Base-by-base conservation (phyloP, 805 yeast genomes). In the Suhomyces canberraensis region DNA sequence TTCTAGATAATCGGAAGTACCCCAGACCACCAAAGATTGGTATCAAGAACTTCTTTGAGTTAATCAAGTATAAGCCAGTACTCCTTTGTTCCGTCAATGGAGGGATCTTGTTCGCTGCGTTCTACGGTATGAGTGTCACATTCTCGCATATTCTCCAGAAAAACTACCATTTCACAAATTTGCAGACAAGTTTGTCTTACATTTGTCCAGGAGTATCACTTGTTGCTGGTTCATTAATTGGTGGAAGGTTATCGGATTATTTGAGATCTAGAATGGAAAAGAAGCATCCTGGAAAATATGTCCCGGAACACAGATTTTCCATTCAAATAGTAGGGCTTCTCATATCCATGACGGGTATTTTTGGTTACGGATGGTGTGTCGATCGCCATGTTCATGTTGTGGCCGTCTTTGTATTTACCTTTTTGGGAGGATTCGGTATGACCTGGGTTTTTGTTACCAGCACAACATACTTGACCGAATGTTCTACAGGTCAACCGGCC, bases 291-390 rank as follows among this genome's bases (percentile, higher is more conserved):
- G 52, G 49, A 13, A 56, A 51, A n/a, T 60, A 61, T 35, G 61
- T 66, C 13, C 78, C 78, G 6, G 81, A 76, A 40, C 55, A 61
- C 18, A 54, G 81, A 31, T 60, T 76, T 28, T 44, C 65, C 2
- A 37, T 74, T 7, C 79, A 75, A 37, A 20, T 67, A 1, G 34
- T 65, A 35, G 81, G 81, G 0, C 51, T 75, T 13, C 2, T 61
- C 1, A 44, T 73, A 1, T 64, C 71, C 18, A 62, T 70, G 36
- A 50, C 56, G 14, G 78, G 81, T 1, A 54, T 74, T 14, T 42
- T 74, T 14, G 71, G 76, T 0, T 76, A 71, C 46, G 81, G 81
- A 0, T 76, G 81, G 81, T 54, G 75, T 20, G 56, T 69, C 21
- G 58, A 73, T 11, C 58, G 54, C 25, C 59, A 60, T 9, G 58